Conservation (phyloP, 2,329 filamentous ascomycete genomes). For the Decorospora gaudefroyi region DNA sequence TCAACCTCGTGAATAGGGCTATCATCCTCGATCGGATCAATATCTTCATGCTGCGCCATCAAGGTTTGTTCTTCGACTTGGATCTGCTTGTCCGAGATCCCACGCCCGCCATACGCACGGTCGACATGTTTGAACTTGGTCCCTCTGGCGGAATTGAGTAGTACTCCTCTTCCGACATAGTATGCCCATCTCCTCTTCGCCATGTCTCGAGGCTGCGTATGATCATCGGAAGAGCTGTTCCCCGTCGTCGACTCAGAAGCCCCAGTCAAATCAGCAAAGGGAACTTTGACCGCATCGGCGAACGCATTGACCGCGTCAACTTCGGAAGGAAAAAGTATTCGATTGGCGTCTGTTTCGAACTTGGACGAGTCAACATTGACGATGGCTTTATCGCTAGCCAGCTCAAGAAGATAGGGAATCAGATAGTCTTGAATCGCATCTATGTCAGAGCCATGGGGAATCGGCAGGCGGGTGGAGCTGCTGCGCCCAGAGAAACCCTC, state of each 20-base stretch:
- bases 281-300: conserved; percentile 57
- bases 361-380: conserved; percentile 62
- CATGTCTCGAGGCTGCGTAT: conserved; percentile 51
- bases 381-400: conserved; percentile 58
- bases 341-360: conserved; percentile 61
- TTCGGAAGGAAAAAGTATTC: conserved; percentile 59
- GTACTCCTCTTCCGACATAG: conserved; percentile 62
- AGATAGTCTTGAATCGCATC: conserved; percentile 61
- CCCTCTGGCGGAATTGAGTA: conserved; percentile 61
- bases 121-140: conserved; percentile 63
- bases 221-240: conserved; percentile 21
- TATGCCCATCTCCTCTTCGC: conserved; percentile 62
- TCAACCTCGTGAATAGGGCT: conserved; percentile 47
- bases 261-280: conserved; percentile 57
- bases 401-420: conserved; percentile 62
- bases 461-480: conserved; percentile 56
- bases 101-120: conserved; percentile 65
- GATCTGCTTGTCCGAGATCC: conserved; percentile 49
- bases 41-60: conserved; percentile 51
- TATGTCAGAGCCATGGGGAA: conserved; percentile 56
- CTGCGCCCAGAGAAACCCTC: conserved; percentile 60
- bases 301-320: conserved; percentile 62
- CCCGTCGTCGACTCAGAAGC: conserved; percentile 40
- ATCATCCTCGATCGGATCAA: conserved; percentile 54
- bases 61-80: conserved; percentile 50